Percentiles rank a stretch among this genome's conserved stretches.
Evolutionary conservation across 352 stramenopile genomes (phyloP).

Genomic region (Globisporangium canariense): DNA sequence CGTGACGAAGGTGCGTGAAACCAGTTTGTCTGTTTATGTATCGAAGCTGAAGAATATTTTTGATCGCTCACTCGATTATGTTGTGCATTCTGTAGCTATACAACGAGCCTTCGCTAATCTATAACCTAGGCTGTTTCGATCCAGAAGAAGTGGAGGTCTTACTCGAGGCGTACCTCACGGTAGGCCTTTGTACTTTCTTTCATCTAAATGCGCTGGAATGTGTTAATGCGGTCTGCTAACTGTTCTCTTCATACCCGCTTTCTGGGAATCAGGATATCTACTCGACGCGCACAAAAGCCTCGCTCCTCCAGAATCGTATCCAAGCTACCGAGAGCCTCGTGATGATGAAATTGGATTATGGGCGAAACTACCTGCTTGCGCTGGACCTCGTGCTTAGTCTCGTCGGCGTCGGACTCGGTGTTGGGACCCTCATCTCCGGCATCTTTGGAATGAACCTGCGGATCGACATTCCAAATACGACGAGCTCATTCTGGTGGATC

Average conservation of each 20-base stretch:
- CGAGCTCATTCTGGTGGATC: constrained; percentile 32
- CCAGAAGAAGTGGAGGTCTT: constrained; percentile 14
- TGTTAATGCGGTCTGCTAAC: no score
- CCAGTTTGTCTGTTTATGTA: no score
- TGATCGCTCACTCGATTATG: no score
- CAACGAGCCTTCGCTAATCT: constrained; percentile 19
- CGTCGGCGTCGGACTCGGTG: constrained; percentile 25
- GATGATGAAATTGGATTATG: constrained; percentile 46
- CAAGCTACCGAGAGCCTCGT: constrained; percentile 66
- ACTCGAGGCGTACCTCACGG: constrained; percentile 15
- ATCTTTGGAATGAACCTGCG: constrained; percentile 51
- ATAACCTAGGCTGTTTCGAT: constrained; percentile 13
- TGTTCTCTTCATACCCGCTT: no score
- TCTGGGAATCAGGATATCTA: constrained; percentile 42
- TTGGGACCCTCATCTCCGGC: constrained; percentile 39
- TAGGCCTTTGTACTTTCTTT: constrained; percentile 5
- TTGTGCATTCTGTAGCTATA: constrained; percentile 34
- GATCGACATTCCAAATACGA: constrained; percentile 24
- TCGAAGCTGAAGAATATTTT: no score
- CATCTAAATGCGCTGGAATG: no score
- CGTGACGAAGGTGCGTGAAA: constrained; percentile 25
- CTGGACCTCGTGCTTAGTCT: constrained; percentile 45
- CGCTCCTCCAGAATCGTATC: constrained; percentile 64
- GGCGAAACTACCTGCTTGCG: constrained; percentile 46
- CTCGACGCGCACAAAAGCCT: constrained; percentile 61